Percentiles rank a stretch among this genome's conserved stretches.
Evolutionary conservation across 2,329 filamentous ascomycete genomes (phyloP).

Genomic region (Cryphonectria radicalis): DNA sequence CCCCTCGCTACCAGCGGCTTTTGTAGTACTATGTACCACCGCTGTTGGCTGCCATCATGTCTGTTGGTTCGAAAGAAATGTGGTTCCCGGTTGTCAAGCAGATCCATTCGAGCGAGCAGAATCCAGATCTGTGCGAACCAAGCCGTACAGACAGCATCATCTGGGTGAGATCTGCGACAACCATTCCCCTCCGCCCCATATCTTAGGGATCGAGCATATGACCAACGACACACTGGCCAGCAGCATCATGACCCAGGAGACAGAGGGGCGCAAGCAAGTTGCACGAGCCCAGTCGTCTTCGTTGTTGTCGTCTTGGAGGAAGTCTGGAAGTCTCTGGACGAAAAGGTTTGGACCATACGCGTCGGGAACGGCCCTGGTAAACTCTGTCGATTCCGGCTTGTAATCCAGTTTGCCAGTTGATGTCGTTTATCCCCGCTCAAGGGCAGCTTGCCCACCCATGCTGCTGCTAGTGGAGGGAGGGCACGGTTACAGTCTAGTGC

Average conservation of each 20-base stretch:
- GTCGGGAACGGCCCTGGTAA: conserved; percentile 15
- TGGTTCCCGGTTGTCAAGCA: conserved; percentile 6
- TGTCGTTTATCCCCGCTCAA: conserved; percentile 20
- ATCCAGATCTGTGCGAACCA: conserved; percentile 18
- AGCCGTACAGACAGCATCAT: conserved; percentile 5
- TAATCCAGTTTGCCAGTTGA: conserved; percentile 30
- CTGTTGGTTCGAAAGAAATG: conserved; percentile 12
- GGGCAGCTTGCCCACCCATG: conserved; percentile 17
- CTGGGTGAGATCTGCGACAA: not conserved
- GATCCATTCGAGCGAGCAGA: conserved; percentile 16
- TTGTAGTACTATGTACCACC: not conserved
- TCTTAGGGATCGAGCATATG: not conserved
- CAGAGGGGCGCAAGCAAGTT: conserved; percentile 6
- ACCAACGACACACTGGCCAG: conserved; percentile 11
- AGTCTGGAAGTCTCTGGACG: conserved; percentile 6
- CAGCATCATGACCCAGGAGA: conserved; percentile 8
- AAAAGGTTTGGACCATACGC: conserved; percentile 20
- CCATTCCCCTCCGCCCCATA: not conserved
- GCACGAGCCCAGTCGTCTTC: conserved; percentile 18
- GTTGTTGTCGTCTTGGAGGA: conserved; percentile 13
- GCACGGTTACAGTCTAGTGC: conserved; percentile 25
- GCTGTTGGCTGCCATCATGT: not conserved
- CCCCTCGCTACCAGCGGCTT: conserved; percentile 12
- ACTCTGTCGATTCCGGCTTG: conserved; percentile 24
- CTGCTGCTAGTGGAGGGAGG: conserved; percentile 23